phyloP scores from a whole-genome alignment of 2,329 filamentous ascomycete species.

The Colletotrichum gloeosporioides region DNA sequence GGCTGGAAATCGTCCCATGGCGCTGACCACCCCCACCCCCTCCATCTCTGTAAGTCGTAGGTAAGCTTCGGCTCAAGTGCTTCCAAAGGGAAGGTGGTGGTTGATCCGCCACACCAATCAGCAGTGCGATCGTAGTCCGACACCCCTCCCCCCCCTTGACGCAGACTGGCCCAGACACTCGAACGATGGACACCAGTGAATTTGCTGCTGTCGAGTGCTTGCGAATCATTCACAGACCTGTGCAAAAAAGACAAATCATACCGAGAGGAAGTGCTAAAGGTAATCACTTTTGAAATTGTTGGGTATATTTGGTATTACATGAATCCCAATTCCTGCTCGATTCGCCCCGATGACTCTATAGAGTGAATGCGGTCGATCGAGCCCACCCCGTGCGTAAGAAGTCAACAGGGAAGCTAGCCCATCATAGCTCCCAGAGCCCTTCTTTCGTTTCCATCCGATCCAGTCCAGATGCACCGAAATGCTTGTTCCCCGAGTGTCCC shows the following conservation, averaged over 20 bases:
- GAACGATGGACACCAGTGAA: neutral
- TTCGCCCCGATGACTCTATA: neutral
- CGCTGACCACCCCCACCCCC: neutral
- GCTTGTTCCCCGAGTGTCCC: constrained; percentile 9
- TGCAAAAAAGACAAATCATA: neutral
- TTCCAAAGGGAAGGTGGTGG: constrained; percentile 12
- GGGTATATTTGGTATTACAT: constrained; percentile 22
- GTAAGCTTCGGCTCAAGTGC: constrained; percentile 11
- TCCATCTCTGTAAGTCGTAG: neutral
- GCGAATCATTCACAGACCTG: neutral
- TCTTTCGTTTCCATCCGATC: constrained; percentile 25
- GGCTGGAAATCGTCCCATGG: neutral
- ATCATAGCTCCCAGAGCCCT: constrained; percentile 33
- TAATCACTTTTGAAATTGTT: constrained; percentile 10
- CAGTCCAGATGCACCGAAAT: constrained; percentile 24
- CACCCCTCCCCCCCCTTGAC: neutral
- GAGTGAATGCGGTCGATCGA: neutral
- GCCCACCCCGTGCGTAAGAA: neutral
- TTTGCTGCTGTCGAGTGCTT: neutral
- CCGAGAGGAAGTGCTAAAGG: neutral
- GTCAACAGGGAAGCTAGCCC: constrained; percentile 30
- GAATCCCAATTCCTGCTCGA: constrained; percentile 15
- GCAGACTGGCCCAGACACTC: neutral
- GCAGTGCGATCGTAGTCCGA: neutral
- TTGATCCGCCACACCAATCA: neutral